Conservation (phyloP, 345 rosid genomes). For the Cardamine chenopodiifolia region DNA sequence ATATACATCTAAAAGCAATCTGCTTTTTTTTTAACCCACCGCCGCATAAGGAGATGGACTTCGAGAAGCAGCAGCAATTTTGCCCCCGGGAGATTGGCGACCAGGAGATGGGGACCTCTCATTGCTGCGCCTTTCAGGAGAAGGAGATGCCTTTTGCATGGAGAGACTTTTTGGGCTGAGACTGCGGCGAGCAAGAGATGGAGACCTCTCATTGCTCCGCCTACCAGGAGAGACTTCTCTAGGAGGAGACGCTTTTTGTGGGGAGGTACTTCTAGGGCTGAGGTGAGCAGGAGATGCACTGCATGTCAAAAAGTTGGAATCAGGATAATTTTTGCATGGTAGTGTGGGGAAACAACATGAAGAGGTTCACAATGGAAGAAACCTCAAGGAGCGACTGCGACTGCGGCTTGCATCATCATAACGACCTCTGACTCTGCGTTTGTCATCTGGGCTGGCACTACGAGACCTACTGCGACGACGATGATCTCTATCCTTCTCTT, state of each 20-base stretch:
- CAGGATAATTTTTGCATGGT: background rate
- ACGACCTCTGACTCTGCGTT: slow-evolving; percentile 56
- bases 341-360: background rate
- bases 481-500: slow-evolving; percentile 57
- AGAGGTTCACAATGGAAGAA: background rate
- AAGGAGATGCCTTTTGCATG: slow-evolving; percentile 42
- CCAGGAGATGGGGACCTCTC: slow-evolving; percentile 54
- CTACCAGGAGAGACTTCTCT: slow-evolving; percentile 50
- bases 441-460: slow-evolving; percentile 59
- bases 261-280: slow-evolving; percentile 51
- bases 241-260: slow-evolving; percentile 42
- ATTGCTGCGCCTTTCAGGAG: slow-evolving; percentile 50
- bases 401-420: slow-evolving; percentile 55
- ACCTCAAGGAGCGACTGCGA: slow-evolving; percentile 63
- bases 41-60: slow-evolving; percentile 55
- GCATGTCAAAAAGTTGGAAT: slow-evolving; percentile 17
- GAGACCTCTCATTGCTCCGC: slow-evolving; percentile 50
- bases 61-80: slow-evolving; percentile 36
- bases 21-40: slow-evolving; percentile 37
- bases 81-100: slow-evolving; percentile 50
- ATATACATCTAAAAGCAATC: background rate
- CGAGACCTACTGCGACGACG: slow-evolving; percentile 60
- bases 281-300: slow-evolving; percentile 58
- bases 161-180: slow-evolving; percentile 50
- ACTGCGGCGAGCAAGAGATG: slow-evolving; percentile 49